Base-by-base conservation (phyloP, 164 flowering plant species). In the Malania oleifera region DNA sequence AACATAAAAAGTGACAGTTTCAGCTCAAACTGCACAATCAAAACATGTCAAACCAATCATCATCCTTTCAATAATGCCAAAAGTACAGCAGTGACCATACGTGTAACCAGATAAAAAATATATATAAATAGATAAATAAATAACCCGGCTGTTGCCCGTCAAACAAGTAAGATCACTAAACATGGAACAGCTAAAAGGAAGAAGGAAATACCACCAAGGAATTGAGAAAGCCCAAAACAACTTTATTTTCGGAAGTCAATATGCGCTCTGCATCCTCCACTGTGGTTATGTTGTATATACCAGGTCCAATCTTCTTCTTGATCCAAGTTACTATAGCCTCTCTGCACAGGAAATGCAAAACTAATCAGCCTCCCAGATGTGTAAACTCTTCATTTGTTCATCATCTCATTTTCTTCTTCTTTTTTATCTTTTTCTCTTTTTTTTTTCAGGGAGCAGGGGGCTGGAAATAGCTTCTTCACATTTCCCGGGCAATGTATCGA, bases 301-400 rank as follows among this genome's bases (percentile, higher is more conserved):
- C 93, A 67, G 96, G 96, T 63, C 96, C 96, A 1, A 70, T 82
- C 78, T 89, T 89, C 87, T 89, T 92, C 83, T 74, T 92, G 18
- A 92, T 75, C 98, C 98, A 92, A 34, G 93, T 77, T 54, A 92
- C 89, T 52, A 92, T 87, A 47, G 76, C 89, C 45, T 89, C 96
- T 64, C 98, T 92, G 73, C 45, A 62, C 22, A 24, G 10, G 4
- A 25, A 38, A n/a, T 1, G 22, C 27, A 57, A 0, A 18, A 45
- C 44, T 44, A 0, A 52, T 20, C 20, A 13, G 27, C 50, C 22
- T 29, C 1, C 17, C 52, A 15, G 18, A 34, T 53, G 31, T 13
- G 4, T 1, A 27, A 13, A 18, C 20, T 43, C 2, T 14, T 2
- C 17, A 31, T 4, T 31, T 4, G 9, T n/a, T n/a, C n/a, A n/a